A percentile compares a stretch with the other conserved stretches of the same genome.
These are phyloP conservation scores for Torulaspora maleeae DNA, from an alignment of 805 yeast species.

Conservation along the genomic window DNA sequence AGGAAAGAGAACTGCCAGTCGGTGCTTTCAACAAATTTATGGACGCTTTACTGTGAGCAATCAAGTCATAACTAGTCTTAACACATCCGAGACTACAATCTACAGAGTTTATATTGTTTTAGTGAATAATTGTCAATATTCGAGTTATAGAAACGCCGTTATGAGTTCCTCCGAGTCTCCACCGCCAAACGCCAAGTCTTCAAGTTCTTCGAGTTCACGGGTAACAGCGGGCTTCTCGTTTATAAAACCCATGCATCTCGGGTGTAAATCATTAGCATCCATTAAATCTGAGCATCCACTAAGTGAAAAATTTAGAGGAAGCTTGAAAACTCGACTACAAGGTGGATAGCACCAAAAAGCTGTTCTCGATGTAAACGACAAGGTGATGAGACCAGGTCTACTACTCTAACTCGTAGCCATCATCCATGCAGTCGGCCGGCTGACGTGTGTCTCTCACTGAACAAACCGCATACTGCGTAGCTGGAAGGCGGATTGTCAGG, in stretches of 20 bases:
- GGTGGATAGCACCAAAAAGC: background rate
- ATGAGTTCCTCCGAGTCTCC: no score
- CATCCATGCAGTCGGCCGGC: conserved; percentile 5
- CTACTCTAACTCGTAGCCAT: background rate
- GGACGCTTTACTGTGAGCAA: conserved; percentile 20
- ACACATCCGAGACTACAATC: no score
- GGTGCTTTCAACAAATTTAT: conserved; percentile 20
- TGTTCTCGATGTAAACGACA: conserved; percentile 1
- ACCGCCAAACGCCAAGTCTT: no score
- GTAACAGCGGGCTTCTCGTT: background rate
- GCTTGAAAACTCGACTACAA: background rate
- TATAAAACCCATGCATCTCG: background rate
- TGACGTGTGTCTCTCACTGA: background rate
- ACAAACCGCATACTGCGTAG: background rate
- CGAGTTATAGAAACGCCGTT: background rate
- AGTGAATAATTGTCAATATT: no score
- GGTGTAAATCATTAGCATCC: background rate
- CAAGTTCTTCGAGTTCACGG: background rate
- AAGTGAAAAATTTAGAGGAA: conserved; percentile 1
- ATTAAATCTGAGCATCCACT: conserved; percentile 3
- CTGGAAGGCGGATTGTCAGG: conserved; percentile 1
- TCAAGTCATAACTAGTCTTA: no score
- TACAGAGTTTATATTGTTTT: background rate
- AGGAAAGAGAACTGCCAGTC: conserved; percentile 21
- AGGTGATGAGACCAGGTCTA: conserved; percentile 1